Evolutionary conservation across 495 filamentous ascomycete species (phyloP), one percentile per base, ranked within the genome.

Genomic region (Xeromyces bisporus): DNA sequence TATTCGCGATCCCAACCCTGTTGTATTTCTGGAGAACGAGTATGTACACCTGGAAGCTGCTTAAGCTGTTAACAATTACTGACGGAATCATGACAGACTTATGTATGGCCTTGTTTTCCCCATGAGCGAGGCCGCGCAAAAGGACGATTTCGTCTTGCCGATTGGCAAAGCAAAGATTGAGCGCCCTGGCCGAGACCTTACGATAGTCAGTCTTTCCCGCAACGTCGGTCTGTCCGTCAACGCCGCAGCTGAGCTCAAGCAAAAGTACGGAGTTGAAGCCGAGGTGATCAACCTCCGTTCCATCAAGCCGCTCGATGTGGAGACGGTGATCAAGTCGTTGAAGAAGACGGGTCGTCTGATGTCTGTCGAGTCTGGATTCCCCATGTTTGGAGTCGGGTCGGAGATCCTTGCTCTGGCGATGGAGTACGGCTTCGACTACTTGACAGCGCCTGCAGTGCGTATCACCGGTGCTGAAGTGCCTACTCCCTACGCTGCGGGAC

Each of bases 141-240:
- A 77, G 57, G 76, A 77, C 54, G 91, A 96, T 60, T 97, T 94
- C 50, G 85, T 94, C 39, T 50, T 97, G 31, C 89, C 89, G 31
- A 74, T 97, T 49, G 89, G 89, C 55, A 97, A 96, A 72, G 89
- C 89, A 50, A 97, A 97, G 73, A 78, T 97, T 45, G 89, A 97
- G 67, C 83, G 89, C 36, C 68, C 72, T 30, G 89, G 89, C 60
- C 93, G 83, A 60, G 89, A 97, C 58, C 61, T 97, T 29, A 97
- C 91, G 40, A 80, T 97, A 37, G 86, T 96, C 29, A 77, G 83
- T 18, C 68, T 93, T 35, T 97, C 89, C 28, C 83, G 89, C 46
- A 91, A 80, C 51, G 89, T 97, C 36, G 91, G 89, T 35, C 89
- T 87, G 66, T 83, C 79, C 43, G 65, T 97, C 34, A 65, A 73